phyloP scores from a whole-genome alignment of 306 rosid genomes.

The apple (Malus domestica) region ASM211411v1 NC_041790.1:32936001-32936500 shows the following conservation, averaged over 20 bases:
- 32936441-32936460: too few relatives aligned
- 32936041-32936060: neutral
- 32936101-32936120: neutral
- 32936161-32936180: conserved; percentile 13
- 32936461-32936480: too few relatives aligned
- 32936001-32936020: neutral
- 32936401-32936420: neutral
- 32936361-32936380: neutral
- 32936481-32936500: too few relatives aligned
- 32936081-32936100: neutral
- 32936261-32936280: neutral
- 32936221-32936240: neutral
- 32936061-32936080: neutral
- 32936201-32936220: too few relatives aligned
- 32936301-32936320: neutral
- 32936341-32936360: neutral
- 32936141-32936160: conserved; percentile 15
- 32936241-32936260: neutral
- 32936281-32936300: neutral
- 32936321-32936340: neutral
- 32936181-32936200: neutral
- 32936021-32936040: neutral
- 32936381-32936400: neutral
- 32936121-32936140: too few relatives aligned
- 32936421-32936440: too few relatives aligned